Evolutionary conservation across 306 rosid genomes (phyloP).

Genomic region (Inga oerstediana): DNA sequence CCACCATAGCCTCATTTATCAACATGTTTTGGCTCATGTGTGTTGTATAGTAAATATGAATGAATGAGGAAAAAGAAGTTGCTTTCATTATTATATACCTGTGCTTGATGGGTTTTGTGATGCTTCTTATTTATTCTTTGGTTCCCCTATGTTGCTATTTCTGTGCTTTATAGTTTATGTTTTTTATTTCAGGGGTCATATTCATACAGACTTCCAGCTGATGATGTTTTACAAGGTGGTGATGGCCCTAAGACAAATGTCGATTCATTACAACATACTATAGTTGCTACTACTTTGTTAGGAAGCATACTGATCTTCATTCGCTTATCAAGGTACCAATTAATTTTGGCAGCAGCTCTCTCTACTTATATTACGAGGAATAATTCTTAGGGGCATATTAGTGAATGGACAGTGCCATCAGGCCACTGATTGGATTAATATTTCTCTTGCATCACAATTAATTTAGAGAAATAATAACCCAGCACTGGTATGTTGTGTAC

Average conservation of each 20-base stretch:
- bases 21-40: neutral
- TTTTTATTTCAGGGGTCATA: conserved; percentile 4
- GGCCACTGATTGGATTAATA: neutral
- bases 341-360: conserved; percentile 20
- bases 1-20: neutral
- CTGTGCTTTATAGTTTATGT: neutral
- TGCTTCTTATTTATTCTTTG: conserved; percentile 3
- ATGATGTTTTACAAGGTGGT: conserved; percentile 67
- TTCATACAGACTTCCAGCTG: conserved; percentile 72
- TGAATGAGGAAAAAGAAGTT: neutral
- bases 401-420: neutral
- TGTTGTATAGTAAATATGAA: neutral
- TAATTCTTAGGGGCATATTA: conserved; percentile 24
- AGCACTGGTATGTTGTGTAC: neutral
- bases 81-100: neutral
- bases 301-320: conserved; percentile 87
- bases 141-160: neutral
- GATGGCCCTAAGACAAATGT: conserved; percentile 60
- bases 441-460: neutral
- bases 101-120: neutral
- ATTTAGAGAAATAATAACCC: neutral
- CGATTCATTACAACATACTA: conserved; percentile 55
- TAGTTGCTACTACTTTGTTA: conserved; percentile 76
- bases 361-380: conserved; percentile 16
- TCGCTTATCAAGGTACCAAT: conserved; percentile 71